Evolutionary conservation across 2,329 filamentous ascomycete species (phyloP), one percentile per base, ranked within the genome.

Genomic region (Aspergillus proliferans): DNA sequence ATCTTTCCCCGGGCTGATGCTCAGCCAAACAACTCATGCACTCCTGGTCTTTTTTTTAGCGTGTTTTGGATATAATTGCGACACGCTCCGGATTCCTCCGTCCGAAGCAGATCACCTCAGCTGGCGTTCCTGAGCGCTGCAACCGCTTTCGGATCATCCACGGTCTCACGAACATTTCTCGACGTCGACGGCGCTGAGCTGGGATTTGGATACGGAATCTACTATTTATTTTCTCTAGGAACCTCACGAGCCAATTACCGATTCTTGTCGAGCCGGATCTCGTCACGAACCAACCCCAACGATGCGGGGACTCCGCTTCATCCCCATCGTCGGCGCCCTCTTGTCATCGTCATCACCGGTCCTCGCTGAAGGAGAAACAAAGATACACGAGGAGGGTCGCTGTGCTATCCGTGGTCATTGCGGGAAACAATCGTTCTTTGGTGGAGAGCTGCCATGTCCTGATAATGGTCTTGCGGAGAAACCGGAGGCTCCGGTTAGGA

Each of bases 371-470:
- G 66, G 65, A 21, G 63, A 63, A 41, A 72, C 70, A 4, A 59
- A 62, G 46, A 87, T 83, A 56, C 92, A 96, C 60, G 91, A 96
- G 70, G 76, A 85, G 45, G 92, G 92, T 38, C 81, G 92, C 56
- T 97, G 92, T 70, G 89, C 92, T 1, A 88, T 97, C 54, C 83
- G 92, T 45, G 90, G 90, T 6, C 86, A 94, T 55, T 98, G 93
- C 66, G 93, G 93, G 43, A 91, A 90, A 69, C 85, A 92, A 71
- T 85, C 86, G 54, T 86, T 93, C 67, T 97, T 97, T 62, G 88
- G 90, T 48, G 86, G 88, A 50, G 83, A 95, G 58, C 77, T 97
- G 52, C 93, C 93, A 3, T 98, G 93, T 66, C 84, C 91, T 12
- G 92, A 98, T 71, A 98, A 98, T 66, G 90, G 79, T 3, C 75